Percentiles rank a stretch among this genome's conserved stretches.
Evolutionary conservation across 2,329 filamentous ascomycete species (phyloP).

Genomic region (Penicillium sp.): DNA sequence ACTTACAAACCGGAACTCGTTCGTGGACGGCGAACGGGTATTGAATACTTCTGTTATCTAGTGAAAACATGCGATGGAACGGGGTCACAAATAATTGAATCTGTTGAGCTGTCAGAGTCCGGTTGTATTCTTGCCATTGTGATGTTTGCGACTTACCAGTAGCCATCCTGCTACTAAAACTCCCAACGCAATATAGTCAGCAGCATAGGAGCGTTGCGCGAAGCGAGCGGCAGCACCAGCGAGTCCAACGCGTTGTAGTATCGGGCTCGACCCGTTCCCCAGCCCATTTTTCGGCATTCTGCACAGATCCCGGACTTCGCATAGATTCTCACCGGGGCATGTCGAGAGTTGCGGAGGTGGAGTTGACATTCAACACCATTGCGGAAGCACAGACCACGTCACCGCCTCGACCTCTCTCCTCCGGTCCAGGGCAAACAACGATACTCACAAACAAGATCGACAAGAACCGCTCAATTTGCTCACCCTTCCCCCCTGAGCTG

Average conservation of each 20-base stretch:
- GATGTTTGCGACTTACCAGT: conserved; percentile 22
- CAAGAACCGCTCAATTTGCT: neutral
- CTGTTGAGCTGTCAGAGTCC: conserved; percentile 37
- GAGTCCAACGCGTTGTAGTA: conserved; percentile 37
- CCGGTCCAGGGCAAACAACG: conserved; percentile 1
- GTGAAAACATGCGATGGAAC: conserved; percentile 91
- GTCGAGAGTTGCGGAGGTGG: neutral
- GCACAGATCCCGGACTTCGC: neutral
- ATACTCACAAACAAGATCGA: neutral
- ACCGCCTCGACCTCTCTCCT: conserved; percentile 12
- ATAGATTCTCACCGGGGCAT: conserved; percentile 5
- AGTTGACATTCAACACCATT: conserved; percentile 1
- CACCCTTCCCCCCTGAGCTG: neutral
- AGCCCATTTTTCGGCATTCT: conserved; percentile 32
- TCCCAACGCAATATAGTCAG: conserved; percentile 79
- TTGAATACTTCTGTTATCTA: conserved; percentile 79
- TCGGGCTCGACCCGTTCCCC: conserved; percentile 24
- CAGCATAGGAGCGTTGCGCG: conserved; percentile 73
- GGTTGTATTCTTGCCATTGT: too few relatives aligned
- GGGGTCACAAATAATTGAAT: conserved; percentile 71
- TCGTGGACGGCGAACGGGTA: conserved; percentile 84
- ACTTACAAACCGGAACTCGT: conserved; percentile 72
- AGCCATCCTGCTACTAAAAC: conserved; percentile 66
- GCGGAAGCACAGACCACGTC: conserved; percentile 18
- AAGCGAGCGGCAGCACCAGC: conserved; percentile 52